Evolutionary conservation across 2,329 filamentous ascomycete species (phyloP), one percentile per base, ranked within the genome.

Genomic region (Zymoseptoria pseudotritici): DNA sequence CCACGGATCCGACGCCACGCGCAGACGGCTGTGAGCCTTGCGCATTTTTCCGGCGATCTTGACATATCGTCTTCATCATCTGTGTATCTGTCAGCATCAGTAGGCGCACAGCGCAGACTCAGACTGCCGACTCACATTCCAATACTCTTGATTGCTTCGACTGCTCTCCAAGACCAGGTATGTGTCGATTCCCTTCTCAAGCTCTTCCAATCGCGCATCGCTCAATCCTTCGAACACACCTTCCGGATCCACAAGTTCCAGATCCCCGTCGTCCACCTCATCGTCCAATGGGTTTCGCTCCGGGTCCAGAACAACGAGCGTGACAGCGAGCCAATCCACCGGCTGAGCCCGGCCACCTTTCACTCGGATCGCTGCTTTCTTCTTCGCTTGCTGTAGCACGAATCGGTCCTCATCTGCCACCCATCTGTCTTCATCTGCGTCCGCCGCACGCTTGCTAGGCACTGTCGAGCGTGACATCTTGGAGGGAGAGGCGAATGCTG

Each of bases 331-430:
- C 81, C 90, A 92, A 77, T 99, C 94, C 70, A 97, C 93, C 9
- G 93, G 89, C 71, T 91, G 92, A 58, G 93, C 92, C 66, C 95
- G 86, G 10, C 89, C 89, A 74, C 95, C 92, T 67, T 91, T 90
- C 53, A 97, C 91, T 50, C 94, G 88, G 67, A 99, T 95, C 65
- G 92, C 90, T 50, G 94, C 93, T 79, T 97, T 97, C 80, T 95
- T 97, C 81, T 97, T 99, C 53, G 93, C 89, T 77, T 99, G 94
- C 75, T 91, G 92, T 70, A 99, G 79, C 59, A 97, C 94, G 71
- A 99, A 99, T 65, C 88, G 87, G 78, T 99, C 94, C 75, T 99
- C 94, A 69, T 96, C 90, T 56, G 93, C 90, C 20, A 97, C 90
- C 81, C 94, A 99, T 21, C 78, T 78, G 59, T 77, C 77, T 67